phyloP scores from a whole-genome alignment of 345 rosid genomes.

The Camelina hispida region DNA sequence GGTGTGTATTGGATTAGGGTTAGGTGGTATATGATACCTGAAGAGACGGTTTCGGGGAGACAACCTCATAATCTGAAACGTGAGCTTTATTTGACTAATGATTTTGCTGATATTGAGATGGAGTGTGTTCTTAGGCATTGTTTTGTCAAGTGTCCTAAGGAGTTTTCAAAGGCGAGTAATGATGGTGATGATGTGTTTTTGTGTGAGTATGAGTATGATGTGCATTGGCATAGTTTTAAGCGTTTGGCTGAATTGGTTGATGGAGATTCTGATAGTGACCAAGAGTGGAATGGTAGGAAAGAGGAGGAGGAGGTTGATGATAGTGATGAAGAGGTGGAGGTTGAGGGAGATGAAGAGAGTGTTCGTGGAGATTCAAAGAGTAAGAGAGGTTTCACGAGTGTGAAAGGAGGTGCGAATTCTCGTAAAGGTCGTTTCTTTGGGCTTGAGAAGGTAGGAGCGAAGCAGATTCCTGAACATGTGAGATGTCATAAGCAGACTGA shows the following conservation, averaged over 20 bases:
- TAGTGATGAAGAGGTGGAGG: conserved; percentile 71
- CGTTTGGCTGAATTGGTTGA: conserved; percentile 64
- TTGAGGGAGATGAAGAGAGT: conserved; percentile 50
- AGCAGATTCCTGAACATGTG: conserved; percentile 87
- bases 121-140: conserved; percentile 81
- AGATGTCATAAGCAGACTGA: conserved; percentile 87
- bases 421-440: conserved; percentile 78
- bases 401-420: conserved; percentile 74
- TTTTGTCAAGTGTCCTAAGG: conserved; percentile 72
- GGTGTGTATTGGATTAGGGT: conserved; percentile 77
- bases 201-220: conserved; percentile 93
- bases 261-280: conserved; percentile 67
- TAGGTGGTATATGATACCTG: conserved; percentile 87
- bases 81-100: conserved; percentile 82
- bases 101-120: conserved; percentile 89
- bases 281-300: conserved; percentile 67
- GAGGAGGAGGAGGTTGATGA: conserved; percentile 55
- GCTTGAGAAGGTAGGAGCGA: conserved; percentile 80
- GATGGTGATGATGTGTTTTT: conserved; percentile 90
- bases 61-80: conserved; percentile 81
- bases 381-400: conserved; percentile 48
- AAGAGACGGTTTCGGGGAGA: conserved; percentile 86
- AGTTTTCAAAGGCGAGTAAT: conserved; percentile 66
- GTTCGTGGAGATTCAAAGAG: conserved; percentile 43
- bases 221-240: conserved; percentile 88